These are phyloP conservation scores for Pseudozyma tsukubaensis DNA, from an alignment of 1,284 basidiomycete genomes.

Conservation along the genomic window DNA sequence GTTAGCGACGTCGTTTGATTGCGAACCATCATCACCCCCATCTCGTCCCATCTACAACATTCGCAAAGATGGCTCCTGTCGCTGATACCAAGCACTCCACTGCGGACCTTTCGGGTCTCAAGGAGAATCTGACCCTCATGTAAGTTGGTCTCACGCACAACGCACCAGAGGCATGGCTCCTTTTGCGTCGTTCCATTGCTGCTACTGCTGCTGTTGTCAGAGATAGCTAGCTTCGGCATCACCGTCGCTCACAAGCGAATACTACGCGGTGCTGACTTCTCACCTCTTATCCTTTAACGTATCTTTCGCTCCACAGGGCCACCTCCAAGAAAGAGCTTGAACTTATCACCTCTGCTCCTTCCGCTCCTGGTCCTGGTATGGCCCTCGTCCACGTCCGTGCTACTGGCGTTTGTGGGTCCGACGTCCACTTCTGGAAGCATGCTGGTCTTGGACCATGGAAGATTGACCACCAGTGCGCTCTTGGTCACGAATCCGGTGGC, in stretches of 20 bases:
- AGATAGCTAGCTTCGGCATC: too few species aligned
- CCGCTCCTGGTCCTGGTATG: slow-evolving; percentile 58
- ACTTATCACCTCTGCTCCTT: slow-evolving; percentile 49
- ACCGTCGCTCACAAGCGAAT: too few species aligned
- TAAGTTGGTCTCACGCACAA: slow-evolving; percentile 17
- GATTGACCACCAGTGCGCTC: slow-evolving; percentile 59
- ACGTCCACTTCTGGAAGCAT: slow-evolving; percentile 73
- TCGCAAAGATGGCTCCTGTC: slow-evolving; percentile 44
- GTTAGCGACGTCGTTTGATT: neutral
- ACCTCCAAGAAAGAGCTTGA: slow-evolving; percentile 60
- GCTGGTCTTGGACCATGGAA: slow-evolving; percentile 64
- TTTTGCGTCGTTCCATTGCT: too few species aligned
- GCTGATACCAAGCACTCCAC: slow-evolving; percentile 33
- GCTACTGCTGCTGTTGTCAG: too few species aligned
- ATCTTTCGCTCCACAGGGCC: too few species aligned
- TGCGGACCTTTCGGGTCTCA: slow-evolving; percentile 46
- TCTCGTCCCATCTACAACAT: neutral
- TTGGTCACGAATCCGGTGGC: slow-evolving; percentile 66
- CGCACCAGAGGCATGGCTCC: too few species aligned
- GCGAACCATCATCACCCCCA: neutral
- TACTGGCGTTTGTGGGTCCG: slow-evolving; percentile 63
- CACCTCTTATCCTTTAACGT: too few species aligned
- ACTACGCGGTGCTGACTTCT: too few species aligned
- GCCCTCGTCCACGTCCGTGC: slow-evolving; percentile 64
- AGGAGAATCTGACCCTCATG: slow-evolving; percentile 57